A percentile compares a stretch with the other conserved stretches of the same genome.
Evolutionary conservation across 2,329 filamentous ascomycete genomes (phyloP).

Genomic region (Penicillium palitans): DNA sequence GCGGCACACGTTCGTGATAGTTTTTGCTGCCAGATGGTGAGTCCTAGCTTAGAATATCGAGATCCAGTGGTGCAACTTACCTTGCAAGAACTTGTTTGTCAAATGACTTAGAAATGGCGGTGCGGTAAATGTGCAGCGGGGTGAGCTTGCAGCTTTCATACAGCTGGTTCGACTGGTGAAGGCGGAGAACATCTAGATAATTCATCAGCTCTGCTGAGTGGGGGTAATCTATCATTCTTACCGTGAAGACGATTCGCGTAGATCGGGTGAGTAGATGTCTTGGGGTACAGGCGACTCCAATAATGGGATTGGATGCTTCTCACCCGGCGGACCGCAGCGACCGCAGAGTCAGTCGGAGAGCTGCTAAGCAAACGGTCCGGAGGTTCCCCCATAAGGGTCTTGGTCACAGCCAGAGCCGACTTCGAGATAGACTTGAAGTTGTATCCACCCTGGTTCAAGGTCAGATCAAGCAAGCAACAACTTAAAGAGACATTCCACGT

Average conservation of each 20-base stretch:
- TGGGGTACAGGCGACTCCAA: conserved; percentile 85
- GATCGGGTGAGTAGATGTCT: conserved; percentile 37
- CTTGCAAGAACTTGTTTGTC: conserved; percentile 85
- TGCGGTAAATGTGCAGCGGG: conserved; percentile 74
- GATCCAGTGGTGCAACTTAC: conserved; percentile 35
- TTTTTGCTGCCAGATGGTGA: conserved; percentile 52
- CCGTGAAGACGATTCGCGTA: conserved; percentile 63
- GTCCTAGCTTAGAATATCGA: neutral
- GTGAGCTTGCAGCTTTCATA: conserved; percentile 75
- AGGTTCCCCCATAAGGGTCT: conserved; percentile 92
- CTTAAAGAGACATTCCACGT: conserved; percentile 2
- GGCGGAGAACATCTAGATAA: conserved; percentile 67
- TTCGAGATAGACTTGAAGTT: conserved; percentile 90
- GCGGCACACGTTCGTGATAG: conserved; percentile 63
- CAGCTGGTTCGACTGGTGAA: conserved; percentile 71
- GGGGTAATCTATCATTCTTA: conserved; percentile 25
- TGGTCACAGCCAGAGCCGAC: conserved; percentile 86
- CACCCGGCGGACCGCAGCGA: conserved; percentile 59
- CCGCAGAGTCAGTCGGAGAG: conserved; percentile 52
- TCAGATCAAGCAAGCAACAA: neutral
- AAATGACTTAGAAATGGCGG: conserved; percentile 71
- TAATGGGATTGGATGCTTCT: conserved; percentile 63
- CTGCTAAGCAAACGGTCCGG: conserved; percentile 61
- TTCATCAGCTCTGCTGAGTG: conserved; percentile 8
- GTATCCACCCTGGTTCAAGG: conserved; percentile 68